Conservation (phyloP, 2,329 filamentous ascomycete species). For the Xylaria polymorpha region DNA sequence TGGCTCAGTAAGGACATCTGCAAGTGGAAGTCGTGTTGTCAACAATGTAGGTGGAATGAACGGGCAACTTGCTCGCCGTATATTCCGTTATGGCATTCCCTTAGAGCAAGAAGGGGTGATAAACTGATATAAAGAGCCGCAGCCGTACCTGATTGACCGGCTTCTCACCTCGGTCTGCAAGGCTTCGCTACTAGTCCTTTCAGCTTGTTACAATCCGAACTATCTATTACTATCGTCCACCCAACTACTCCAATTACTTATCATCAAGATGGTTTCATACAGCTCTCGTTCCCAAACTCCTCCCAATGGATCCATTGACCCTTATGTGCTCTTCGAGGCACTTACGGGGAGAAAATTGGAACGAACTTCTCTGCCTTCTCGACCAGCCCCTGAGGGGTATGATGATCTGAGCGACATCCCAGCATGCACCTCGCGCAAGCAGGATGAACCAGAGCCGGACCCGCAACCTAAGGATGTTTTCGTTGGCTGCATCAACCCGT, state of each 20-base stretch:
- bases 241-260: background rate
- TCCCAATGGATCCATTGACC: conserved; percentile 48
- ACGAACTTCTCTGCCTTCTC: conserved; percentile 41
- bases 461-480: conserved; percentile 53
- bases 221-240: background rate
- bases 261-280: conserved; percentile 43
- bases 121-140: conserved; percentile 26
- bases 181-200: background rate
- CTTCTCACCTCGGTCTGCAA: conserved; percentile 11
- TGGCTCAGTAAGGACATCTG: conserved; percentile 26
- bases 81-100: background rate
- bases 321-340: conserved; percentile 54
- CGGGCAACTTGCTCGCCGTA: background rate
- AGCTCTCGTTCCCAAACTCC: conserved; percentile 36
- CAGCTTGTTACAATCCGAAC: background rate
- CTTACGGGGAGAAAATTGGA: conserved; percentile 53
- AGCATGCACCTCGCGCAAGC: conserved; percentile 37
- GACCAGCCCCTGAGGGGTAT: conserved; percentile 50
- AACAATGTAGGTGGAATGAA: background rate
- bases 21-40: conserved; percentile 4
- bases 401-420: conserved; percentile 51
- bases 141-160: background rate
- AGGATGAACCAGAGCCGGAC: conserved; percentile 50
- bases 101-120: background rate
- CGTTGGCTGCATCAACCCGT: conserved; percentile 58